A percentile compares a stretch with the other conserved stretches of the same genome.
Evolutionary conservation across 306 rosid species (phyloP).

Genomic region (Citrullus mucosospermus): DNA sequence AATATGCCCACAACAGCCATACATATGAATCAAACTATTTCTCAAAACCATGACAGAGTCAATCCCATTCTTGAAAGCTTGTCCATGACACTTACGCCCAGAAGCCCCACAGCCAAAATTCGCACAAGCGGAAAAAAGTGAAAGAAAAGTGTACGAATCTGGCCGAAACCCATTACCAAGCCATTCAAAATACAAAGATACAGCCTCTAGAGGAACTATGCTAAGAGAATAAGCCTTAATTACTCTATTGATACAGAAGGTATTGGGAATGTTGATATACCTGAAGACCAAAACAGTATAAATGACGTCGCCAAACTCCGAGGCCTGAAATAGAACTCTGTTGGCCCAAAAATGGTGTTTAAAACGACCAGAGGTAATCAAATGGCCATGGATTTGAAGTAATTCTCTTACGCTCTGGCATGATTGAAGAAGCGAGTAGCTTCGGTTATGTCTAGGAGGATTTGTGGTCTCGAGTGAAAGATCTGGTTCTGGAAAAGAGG

Average conservation of each 20-base stretch:
- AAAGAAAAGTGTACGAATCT: slow-evolving; percentile 42
- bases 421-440: slow-evolving; percentile 13
- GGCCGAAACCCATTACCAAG: slow-evolving; percentile 30
- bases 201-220: slow-evolving; percentile 19
- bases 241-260: slow-evolving; percentile 46
- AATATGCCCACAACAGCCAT: slow-evolving; percentile 31
- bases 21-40: slow-evolving; percentile 59
- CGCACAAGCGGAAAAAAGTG: slow-evolving; percentile 40
- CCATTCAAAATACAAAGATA: slow-evolving; percentile 32
- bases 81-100: slow-evolving; percentile 44
- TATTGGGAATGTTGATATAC: slow-evolving; percentile 17
- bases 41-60: slow-evolving; percentile 33
- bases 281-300: slow-evolving; percentile 34
- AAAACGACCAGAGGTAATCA: slow-evolving; percentile 27
- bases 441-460: neutral
- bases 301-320: slow-evolving; percentile 24
- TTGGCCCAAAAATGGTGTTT: slow-evolving; percentile 43
- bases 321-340: slow-evolving; percentile 42
- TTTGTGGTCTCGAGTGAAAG: neutral
- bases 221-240: slow-evolving; percentile 37
- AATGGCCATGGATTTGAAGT: slow-evolving; percentile 47
- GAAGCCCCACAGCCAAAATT: slow-evolving; percentile 27
- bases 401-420: slow-evolving; percentile 23
- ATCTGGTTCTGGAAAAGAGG: slow-evolving; percentile 3
- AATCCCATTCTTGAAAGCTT: slow-evolving; percentile 49